A percentile compares a stretch with the other conserved stretches of the same genome.
Evolutionary conservation across 2,329 filamentous ascomycete genomes (phyloP).

Genomic region (Westerdykella aurantiaca): DNA sequence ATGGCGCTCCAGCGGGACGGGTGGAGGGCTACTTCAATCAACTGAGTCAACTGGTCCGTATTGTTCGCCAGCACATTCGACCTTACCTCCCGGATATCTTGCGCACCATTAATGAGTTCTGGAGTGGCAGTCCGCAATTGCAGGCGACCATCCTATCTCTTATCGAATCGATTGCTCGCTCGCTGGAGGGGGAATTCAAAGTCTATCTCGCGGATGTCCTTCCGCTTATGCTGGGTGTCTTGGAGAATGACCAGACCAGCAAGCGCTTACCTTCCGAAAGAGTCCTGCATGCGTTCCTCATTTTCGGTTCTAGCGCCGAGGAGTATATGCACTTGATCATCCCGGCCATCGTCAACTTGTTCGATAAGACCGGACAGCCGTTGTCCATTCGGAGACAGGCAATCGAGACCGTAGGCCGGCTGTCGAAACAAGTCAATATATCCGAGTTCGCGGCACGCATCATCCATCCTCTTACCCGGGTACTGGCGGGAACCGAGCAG

Average conservation of each 20-base stretch:
- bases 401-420: conserved; percentile 89
- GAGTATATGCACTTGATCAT: conserved; percentile 99
- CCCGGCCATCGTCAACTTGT: conserved; percentile 87
- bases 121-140: conserved; percentile 71
- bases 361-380: conserved; percentile 82
- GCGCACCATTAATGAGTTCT: conserved; percentile 80
- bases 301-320: conserved; percentile 91
- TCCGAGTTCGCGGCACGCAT: conserved; percentile 96
- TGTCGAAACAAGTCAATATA: conserved; percentile 93
- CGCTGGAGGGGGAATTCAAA: conserved; percentile 96
- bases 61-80: conserved; percentile 93
- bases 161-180: conserved; percentile 88
- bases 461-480: conserved; percentile 83
- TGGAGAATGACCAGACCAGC: conserved; percentile 75
- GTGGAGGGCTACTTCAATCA: conserved; percentile 98
- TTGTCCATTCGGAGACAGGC: conserved; percentile 74
- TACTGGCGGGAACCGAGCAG: conserved; percentile 68
- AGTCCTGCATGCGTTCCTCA: conserved; percentile 88
- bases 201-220: conserved; percentile 85
- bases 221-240: conserved; percentile 86
- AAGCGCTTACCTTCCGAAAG: conserved; percentile 80
- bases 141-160: conserved; percentile 88
- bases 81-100: conserved; percentile 86
- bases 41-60: conserved; percentile 83
- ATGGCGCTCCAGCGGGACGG: conserved; percentile 67